Evolutionary conservation across 441 rosid genomes (phyloP), one percentile per base, ranked within the genome.

Genomic region (Erodium trifolium): DNA sequence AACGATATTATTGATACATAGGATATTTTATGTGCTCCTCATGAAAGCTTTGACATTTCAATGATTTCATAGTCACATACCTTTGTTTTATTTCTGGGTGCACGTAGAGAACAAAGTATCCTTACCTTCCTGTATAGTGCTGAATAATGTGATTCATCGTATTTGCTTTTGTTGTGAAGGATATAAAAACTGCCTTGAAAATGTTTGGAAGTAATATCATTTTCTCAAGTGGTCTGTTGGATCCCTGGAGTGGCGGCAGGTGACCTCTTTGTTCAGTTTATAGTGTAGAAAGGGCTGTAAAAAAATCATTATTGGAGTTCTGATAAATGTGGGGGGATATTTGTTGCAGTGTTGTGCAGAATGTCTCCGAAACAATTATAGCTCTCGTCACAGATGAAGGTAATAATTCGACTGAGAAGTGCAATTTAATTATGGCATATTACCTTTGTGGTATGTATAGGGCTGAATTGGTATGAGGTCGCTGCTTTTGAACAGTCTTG

Each of bases 161-260:
- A 13, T 34, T 67, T 55, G 7, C 47, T n/a, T 77, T 45, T 16
- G 12, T 62, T 72, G 19, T 76, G 72, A 79, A 92, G 98, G 93
- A 87, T 76, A 82, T 88, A 72, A 80, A 77, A 75, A 82, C 85
- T 57, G 81, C 70, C 18, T 73, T 92, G 84, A 85, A 82, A 78
- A 66, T 57, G 37, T 92, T 88, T 70, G 96, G 93, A 68, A 88
- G 96, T 74, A 92, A 89, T 84, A 92, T 92, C 68, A 92, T 92
- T 57, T 89, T 92, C 86, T 92, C 96, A 55, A 92, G 86, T 51
- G 97, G 97, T 70, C 81, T 88, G 14, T 83, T 88, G 79, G 93
- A 91, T 86, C 97, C 97, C 63, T 91, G 96, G 91, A 91, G 97
- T 78, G 96, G 97, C 76, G 87, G 91, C 82, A 71, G 96, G 97